These are phyloP conservation scores for Neophaeococcomyces aloes DNA, from an alignment of 2,329 filamentous ascomycete species.

Conservation along the genomic window DNA sequence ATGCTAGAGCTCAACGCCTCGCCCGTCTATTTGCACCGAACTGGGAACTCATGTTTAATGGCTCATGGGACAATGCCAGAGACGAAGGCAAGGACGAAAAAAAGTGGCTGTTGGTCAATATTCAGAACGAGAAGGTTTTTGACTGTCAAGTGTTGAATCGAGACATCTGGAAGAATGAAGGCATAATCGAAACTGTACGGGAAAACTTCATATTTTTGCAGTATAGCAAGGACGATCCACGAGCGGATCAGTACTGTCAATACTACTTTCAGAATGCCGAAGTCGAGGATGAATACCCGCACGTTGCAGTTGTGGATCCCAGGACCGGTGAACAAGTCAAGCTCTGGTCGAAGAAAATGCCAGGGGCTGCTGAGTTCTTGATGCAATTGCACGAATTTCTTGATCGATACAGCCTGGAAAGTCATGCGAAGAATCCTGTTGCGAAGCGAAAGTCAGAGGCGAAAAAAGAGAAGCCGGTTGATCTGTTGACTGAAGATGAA, in stretches of 20 bases:
- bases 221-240: constrained; percentile 74
- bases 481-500: constrained; percentile 90
- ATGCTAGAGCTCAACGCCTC: constrained; percentile 63
- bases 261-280: constrained; percentile 81
- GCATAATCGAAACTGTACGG: constrained; percentile 66
- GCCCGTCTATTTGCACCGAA: constrained; percentile 89
- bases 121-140: constrained; percentile 88
- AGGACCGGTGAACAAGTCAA: constrained; percentile 96
- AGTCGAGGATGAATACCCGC: constrained; percentile 80
- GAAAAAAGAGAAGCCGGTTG: constrained; percentile 61
- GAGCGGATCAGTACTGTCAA: constrained; percentile 69
- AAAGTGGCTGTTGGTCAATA: constrained; percentile 93
- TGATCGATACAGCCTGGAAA: constrained; percentile 86
- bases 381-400: constrained; percentile 90
- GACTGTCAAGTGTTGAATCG: constrained; percentile 89
- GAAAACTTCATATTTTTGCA: constrained; percentile 96
- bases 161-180: constrained; percentile 85
- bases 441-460: constrained; percentile 63
- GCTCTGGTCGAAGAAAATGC: constrained; percentile 77
- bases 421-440: constrained; percentile 85
- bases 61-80: constrained; percentile 75
- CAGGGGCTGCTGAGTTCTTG: constrained; percentile 67
- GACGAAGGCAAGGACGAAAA: constrained; percentile 74
- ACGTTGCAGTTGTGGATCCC: constrained; percentile 91
- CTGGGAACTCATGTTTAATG: constrained; percentile 71